phyloP scores from a whole-genome alignment of 768 basidiomycete genomes.

The Lactifluus rugatus region DNA sequence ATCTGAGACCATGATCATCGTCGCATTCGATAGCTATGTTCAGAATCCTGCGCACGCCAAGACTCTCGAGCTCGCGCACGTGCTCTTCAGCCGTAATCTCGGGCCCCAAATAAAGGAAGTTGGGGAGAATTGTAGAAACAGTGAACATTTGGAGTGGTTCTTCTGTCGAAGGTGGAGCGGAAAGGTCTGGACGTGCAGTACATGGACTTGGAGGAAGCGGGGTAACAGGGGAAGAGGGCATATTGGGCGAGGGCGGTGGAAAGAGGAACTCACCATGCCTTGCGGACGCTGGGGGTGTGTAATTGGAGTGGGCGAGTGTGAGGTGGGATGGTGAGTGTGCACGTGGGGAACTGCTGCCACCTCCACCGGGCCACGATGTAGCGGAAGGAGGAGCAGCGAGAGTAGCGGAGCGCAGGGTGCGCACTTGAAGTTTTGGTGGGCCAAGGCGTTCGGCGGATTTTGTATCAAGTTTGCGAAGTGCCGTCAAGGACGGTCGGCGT shows the following conservation, averaged over 20 bases:
- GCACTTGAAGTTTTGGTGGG: slow-evolving; percentile 52
- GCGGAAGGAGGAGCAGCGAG: slow-evolving; percentile 40
- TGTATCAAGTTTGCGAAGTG: slow-evolving; percentile 53
- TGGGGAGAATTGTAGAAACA: slow-evolving; percentile 87
- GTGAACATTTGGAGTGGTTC: slow-evolving; percentile 58
- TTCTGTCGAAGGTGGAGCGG: slow-evolving; percentile 50
- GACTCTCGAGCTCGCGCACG: slow-evolving; percentile 55
- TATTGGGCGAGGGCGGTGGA: slow-evolving; percentile 26
- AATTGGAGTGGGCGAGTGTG: slow-evolving; percentile 48
- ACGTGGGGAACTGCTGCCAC: slow-evolving; percentile 18
- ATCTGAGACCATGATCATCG: slow-evolving; percentile 61
- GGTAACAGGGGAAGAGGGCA: slow-evolving; percentile 31
- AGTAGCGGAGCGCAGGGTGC: slow-evolving; percentile 52
- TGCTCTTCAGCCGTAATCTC: slow-evolving; percentile 71
- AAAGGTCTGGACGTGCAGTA: slow-evolving; percentile 55
- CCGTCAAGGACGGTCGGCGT: slow-evolving; percentile 53
- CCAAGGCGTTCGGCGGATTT: slow-evolving; percentile 43
- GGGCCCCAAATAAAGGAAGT: slow-evolving; percentile 85
- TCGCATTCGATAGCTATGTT: slow-evolving; percentile 92
- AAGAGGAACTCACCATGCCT: slow-evolving; percentile 33
- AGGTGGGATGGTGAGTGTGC: slow-evolving; percentile 51
- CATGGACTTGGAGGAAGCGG: slow-evolving; percentile 44
- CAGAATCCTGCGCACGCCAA: slow-evolving; percentile 80
- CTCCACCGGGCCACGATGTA: slow-evolving; percentile 12
- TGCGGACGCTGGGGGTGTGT: slow-evolving; percentile 46